Evolutionary conservation across 1,284 basidiomycete species (phyloP), one percentile per base, ranked within the genome.

Genomic region (Ceratobasidium sp.): DNA sequence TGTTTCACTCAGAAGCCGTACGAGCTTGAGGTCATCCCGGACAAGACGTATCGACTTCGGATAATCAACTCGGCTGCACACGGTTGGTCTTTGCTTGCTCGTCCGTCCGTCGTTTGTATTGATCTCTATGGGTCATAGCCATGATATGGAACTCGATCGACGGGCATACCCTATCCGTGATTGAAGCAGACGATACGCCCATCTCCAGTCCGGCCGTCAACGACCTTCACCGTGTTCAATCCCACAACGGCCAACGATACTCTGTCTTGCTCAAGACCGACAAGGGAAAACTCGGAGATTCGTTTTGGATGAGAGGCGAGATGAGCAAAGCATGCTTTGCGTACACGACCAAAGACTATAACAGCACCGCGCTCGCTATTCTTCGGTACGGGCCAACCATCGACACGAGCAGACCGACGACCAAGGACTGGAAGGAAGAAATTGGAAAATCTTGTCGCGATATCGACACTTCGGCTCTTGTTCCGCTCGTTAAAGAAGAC

Each of bases 31-130:
- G 78, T 76, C 74, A 75, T 72, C 62, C 50, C 46, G 34, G 57
- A 67, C 52, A 48, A 52, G 57, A 80, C 77, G 32, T 84, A 86
- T 74, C 85, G 86, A 41, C 78, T 89, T 23, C 83, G 87, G n/a
- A 78, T 88, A 57, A 80, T 87, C 76, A 84, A 88, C 78, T 77
- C 83, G 0, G 86, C 86, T 39, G 81, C 82, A n/a, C 67, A 70
- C 36, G 67, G 67, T 70, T 14, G 12, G 53, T 14, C 14, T 12
- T 5, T n/a, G 1, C 2, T n/a, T 14, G 26, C 18, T 12, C 21
- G 12, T 28, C 3, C 14, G 5, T 5, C 14, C 36, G 14, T 21
- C 10, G n/a, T 36, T n/a, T 16, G 18, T 39, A 34, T n/a, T 70
- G 14, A 59, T 26, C 2, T 16, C 1, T 10, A 10, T 34, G 83